phyloP scores from a whole-genome alignment of 306 rosid species.

The Trichosanthes truncata region DNA sequence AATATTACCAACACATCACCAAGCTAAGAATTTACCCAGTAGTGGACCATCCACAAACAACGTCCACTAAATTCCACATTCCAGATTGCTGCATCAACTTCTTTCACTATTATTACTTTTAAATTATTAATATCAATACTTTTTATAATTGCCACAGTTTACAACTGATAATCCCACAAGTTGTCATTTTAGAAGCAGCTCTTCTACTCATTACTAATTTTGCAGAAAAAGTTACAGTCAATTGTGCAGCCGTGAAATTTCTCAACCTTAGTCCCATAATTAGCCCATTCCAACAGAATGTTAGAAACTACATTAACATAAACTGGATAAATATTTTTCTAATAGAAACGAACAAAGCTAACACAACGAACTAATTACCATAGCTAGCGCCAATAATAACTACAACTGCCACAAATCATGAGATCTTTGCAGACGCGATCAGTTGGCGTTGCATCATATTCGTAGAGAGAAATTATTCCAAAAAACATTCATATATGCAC shows the following conservation, averaged over 20 bases:
- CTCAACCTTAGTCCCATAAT: not conserved
- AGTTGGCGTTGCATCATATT: not conserved
- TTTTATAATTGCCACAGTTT: not conserved
- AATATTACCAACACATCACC: constrained; percentile 22
- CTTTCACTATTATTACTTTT: not conserved
- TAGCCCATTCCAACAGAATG: not conserved
- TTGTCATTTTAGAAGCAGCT: not conserved
- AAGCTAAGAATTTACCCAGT: not conserved
- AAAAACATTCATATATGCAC: not conserved
- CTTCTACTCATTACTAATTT: not conserved
- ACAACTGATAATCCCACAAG: not conserved
- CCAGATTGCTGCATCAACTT: constrained; percentile 21
- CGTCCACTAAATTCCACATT: constrained; percentile 1
- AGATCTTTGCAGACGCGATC: not conserved
- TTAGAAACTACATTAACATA: not conserved
- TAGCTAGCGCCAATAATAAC: not conserved
- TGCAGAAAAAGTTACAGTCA: not conserved
- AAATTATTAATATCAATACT: not conserved
- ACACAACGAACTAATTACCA: not conserved
- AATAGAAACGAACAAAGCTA: not conserved
- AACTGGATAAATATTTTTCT: not conserved
- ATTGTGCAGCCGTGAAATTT: not conserved
- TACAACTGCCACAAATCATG: not conserved
- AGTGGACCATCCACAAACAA: not conserved
- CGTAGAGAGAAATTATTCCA: not conserved